Evolutionary conservation across 1,139 yeast genomes (phyloP), one percentile per base, ranked within the genome.

Genomic region (Hansenula sp.): DNA sequence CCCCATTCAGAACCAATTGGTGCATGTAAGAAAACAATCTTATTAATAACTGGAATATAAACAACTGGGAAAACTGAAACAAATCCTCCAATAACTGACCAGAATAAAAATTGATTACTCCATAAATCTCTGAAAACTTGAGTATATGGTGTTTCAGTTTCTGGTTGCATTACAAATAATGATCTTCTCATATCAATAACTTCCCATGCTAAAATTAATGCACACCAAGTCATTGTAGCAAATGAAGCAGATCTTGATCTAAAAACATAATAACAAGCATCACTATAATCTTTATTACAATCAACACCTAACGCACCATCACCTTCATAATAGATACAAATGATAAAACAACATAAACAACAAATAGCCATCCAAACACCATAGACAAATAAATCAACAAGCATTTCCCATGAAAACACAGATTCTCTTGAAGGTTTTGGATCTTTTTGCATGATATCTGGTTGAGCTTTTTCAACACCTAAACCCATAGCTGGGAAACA

Each of bases 401-500:
- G 67, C 50, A 84, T 76, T 55, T 82, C 89, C 74, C 74, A 68
- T 1, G 89, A 80, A 59, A 84, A 84, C 38, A 83, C 79, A 29
- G 75, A 72, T 39, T 71, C 72, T 47, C 71, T 78, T 14, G 76
- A 62, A 42, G 73, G 73, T 45, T 70, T 72, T 36, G 92, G 92
- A 25, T 85, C 83, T 44, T 69, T 67, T 29, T 75, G 73, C 76
- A 84, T 77, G 36, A 82, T 68, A 57, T 81, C 89, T 32, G 79
- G 78, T 42, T 73, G 67, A 1, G 89, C 90, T 42, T 63, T 68
- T 60, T 83, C 89, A 48, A 81, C 75, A 48, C 89, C 89, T 41
- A 84, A 73, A n/a, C 92, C 92, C 88, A 84, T 83, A 22, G 92
- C 92, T 38, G 92, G 94, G 69, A 83, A 82, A 51, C 89, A 80